Evolutionary conservation across 352 stramenopile species (phyloP), one percentile per base, ranked within the genome.

Genomic region (Globisporangium nunn): DNA sequence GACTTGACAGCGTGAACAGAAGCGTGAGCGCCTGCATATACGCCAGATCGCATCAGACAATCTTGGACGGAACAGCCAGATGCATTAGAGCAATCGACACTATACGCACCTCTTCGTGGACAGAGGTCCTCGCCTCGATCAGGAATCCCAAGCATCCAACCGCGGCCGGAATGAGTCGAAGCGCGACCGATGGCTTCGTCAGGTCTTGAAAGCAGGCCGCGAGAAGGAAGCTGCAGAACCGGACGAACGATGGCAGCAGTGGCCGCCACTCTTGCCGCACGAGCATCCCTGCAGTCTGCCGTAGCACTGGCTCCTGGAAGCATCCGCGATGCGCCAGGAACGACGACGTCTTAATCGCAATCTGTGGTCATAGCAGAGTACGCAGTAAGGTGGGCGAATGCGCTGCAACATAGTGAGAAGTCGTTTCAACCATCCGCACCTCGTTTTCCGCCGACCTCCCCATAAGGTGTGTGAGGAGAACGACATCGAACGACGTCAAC

Each of bases 1-100:
- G 80, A 41, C 82, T 90, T 6, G 68, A 73, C 50, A 92, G 70
- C 15, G 78, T 86, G 55, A 92, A 58, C 30, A 92, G 58, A 14
- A 90, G 65, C 10, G 75, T 78, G 18, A 92, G 64, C 10, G 82
- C 78, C 81, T 92, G 59, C 0, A 53, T 17, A 48, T 1, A 29
- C 7, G 18, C 12, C 5, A 3, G 4, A 4, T 43, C 37, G 11
- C 37, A 14, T 43, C 17, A 58, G 8, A 11, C 12, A 37, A 44
- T 23, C 43, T 29, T 6, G 6, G 43, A 48, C 5, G 41, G 18
- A 35, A 8, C 28, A 54, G 17, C 31, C 6, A 40, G 48, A 8
- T 18, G 2, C 44, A 17, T 31, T 18, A 6, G 23, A 44, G 17
- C 11, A n/a, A 29, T 7, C 40, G 43, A 18, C 4, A 1, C 3